A percentile compares a stretch with the other conserved stretches of the same genome.
Evolutionary conservation across 768 basidiomycete species (phyloP).

Genomic region (Boletus fagicola): DNA sequence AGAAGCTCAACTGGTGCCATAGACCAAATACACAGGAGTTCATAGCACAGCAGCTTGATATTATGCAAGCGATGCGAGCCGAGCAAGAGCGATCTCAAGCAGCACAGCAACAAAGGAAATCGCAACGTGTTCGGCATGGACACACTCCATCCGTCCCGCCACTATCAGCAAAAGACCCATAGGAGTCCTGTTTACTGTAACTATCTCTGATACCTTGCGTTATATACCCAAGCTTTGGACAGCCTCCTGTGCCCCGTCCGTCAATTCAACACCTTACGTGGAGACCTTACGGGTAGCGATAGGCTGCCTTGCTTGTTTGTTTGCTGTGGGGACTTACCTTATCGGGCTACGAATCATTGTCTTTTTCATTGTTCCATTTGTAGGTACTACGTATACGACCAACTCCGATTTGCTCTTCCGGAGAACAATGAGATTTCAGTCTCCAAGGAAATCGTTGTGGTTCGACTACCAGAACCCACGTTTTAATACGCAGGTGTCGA

Average conservation of each 20-base stretch:
- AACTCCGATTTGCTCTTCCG: constrained; percentile 5
- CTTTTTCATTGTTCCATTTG: constrained; percentile 22
- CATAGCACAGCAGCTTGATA: constrained; percentile 82
- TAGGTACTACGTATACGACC: constrained; percentile 8
- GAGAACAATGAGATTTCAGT: constrained; percentile 28
- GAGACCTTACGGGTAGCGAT: constrained; percentile 7
- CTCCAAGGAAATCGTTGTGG: constrained; percentile 23
- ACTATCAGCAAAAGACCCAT: constrained; percentile 27
- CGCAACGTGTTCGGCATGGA: constrained; percentile 49
- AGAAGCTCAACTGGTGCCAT: constrained; percentile 8
- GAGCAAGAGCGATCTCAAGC: constrained; percentile 76
- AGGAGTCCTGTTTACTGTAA: neutral
- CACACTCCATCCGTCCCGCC: constrained; percentile 29
- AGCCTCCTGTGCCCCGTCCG: neutral
- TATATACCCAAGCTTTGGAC: constrained; percentile 26
- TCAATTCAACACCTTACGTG: constrained; percentile 3
- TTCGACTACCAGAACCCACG: neutral
- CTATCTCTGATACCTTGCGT: constrained; percentile 23
- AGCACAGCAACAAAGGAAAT: constrained; percentile 56
- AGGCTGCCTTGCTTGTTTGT: constrained; percentile 1
- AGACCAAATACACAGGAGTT: constrained; percentile 84
- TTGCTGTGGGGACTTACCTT: constrained; percentile 19
- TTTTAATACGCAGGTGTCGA: constrained; percentile 4
- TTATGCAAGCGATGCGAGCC: constrained; percentile 76
- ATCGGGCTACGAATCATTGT: constrained; percentile 14